Conservation (phyloP, 2,329 filamentous ascomycete genomes). For the Aspergillus arachidicola region DNA sequence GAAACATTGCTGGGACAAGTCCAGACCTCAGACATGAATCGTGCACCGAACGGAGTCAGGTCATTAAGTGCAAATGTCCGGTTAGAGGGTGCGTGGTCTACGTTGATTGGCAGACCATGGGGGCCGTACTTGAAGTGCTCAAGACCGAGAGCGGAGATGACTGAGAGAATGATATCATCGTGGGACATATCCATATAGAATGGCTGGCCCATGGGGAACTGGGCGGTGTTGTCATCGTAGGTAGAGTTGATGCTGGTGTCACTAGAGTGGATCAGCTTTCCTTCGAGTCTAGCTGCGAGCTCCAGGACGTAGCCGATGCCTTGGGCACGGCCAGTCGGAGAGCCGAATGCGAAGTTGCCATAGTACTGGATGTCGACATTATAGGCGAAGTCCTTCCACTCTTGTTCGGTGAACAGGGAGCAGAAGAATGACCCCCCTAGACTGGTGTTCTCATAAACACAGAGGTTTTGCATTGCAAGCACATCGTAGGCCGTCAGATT, state of each 20-base stretch:
- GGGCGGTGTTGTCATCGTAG: constrained; percentile 47
- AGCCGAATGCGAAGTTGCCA: constrained; percentile 50
- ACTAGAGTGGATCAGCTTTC: constrained; percentile 50
- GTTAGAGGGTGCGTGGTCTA: constrained; percentile 49
- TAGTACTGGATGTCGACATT: constrained; percentile 56
- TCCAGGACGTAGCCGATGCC: constrained; percentile 58
- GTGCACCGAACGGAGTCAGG: constrained; percentile 58
- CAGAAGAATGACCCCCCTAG: constrained; percentile 57
- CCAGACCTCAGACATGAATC: constrained; percentile 59
- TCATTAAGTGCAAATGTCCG: constrained; percentile 54
- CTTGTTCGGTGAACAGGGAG: constrained; percentile 55
- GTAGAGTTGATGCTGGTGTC: constrained; percentile 57
- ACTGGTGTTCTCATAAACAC: constrained; percentile 57
- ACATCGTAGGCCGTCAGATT: constrained; percentile 53
- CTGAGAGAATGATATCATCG: constrained; percentile 56
- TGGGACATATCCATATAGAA: constrained; percentile 59
- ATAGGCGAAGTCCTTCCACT: constrained; percentile 59
- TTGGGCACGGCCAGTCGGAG: constrained; percentile 55
- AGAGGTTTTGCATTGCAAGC: constrained; percentile 56
- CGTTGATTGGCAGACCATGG: constrained; percentile 26
- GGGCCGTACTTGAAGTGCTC: constrained; percentile 52
- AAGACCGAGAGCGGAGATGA: constrained; percentile 55
- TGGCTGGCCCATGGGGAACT: constrained; percentile 52
- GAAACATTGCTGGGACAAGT: constrained; percentile 44
- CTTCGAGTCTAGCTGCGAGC: constrained; percentile 52